phyloP scores from a whole-genome alignment of 1,284 basidiomycete genomes.

The Naganishia liquefaciens region DNA sequence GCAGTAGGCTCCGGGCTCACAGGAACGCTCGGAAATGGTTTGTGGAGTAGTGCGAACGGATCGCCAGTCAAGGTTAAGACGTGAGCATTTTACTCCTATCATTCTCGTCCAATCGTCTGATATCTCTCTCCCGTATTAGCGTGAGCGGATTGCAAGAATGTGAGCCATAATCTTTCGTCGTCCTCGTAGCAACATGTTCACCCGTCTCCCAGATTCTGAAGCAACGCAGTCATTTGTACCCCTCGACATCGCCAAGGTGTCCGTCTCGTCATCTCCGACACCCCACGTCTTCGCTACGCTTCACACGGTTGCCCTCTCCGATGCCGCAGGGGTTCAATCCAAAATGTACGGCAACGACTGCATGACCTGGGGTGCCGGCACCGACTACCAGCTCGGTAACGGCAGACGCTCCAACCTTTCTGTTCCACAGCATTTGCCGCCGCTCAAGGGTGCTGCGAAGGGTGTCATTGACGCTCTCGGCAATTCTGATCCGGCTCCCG shows the following conservation, averaged over 20 bases:
- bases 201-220: conserved; percentile 65
- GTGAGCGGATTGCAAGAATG: conserved; percentile 83
- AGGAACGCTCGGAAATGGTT: conserved; percentile 81
- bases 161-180: conserved; percentile 52
- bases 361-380: conserved; percentile 62
- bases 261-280: conserved; percentile 66
- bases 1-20: conserved; percentile 77
- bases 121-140: conserved; percentile 32
- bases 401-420: conserved; percentile 75
- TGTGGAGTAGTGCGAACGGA: conserved; percentile 72
- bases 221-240: conserved; percentile 63
- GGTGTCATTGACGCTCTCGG: conserved; percentile 61
- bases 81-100: conserved; percentile 35
- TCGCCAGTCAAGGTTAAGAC: conserved; percentile 74
- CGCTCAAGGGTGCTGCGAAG: conserved; percentile 57
- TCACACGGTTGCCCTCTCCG: conserved; percentile 62
- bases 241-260: conserved; percentile 67
- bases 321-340: conserved; percentile 48
- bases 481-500: conserved; percentile 44
- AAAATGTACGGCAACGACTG: conserved; percentile 58
- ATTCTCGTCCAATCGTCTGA: neutral
- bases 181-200: neutral
- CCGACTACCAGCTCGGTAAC: conserved; percentile 81
- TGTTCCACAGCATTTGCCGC: conserved; percentile 63
- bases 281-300: conserved; percentile 78